Evolutionary conservation across 805 yeast genomes (phyloP).

Genomic region (Wickerhamomyces tratensis): DNA sequence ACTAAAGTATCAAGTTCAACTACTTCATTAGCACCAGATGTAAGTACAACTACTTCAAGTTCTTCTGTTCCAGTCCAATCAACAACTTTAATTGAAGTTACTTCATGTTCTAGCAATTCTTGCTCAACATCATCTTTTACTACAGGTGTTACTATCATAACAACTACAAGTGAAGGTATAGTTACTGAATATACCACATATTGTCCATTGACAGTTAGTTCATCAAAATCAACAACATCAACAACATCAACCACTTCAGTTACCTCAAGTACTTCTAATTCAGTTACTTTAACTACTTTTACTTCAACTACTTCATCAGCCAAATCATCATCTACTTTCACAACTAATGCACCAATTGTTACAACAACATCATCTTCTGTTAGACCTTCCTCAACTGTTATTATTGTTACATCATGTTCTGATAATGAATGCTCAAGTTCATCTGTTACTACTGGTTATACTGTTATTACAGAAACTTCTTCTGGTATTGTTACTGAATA

Average conservation of each 20-base stretch:
- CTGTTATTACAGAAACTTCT: slow-evolving; percentile 16
- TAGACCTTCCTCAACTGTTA: slow-evolving; percentile 1
- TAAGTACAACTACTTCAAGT: slow-evolving; percentile 2
- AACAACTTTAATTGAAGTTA: slow-evolving; percentile 2
- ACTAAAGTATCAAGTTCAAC: slow-evolving; percentile 4
- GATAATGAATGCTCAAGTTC: slow-evolving; percentile 18
- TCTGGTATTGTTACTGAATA: slow-evolving; percentile 19
- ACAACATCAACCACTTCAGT: neutral
- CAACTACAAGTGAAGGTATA: slow-evolving; percentile 15
- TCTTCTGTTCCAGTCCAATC: neutral
- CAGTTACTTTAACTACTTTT: too few relatives aligned
- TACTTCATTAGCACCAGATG: neutral
- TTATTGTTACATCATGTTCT: slow-evolving; percentile 8
- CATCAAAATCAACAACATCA: neutral
- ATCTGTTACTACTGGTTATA: slow-evolving; percentile 14
- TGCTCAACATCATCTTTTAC: slow-evolving; percentile 2
- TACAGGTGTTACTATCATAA: slow-evolving; percentile 7
- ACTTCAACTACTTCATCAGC: too few relatives aligned
- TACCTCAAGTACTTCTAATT: neutral
- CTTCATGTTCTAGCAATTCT: slow-evolving; percentile 5
- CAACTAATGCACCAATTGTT: too few relatives aligned
- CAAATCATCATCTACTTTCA: neutral
- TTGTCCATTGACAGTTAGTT: slow-evolving; percentile 7
- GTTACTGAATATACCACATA: slow-evolving; percentile 24
- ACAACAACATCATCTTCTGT: too few relatives aligned